Evolutionary conservation across 768 basidiomycete species (phyloP), one percentile per base, ranked within the genome.

Genomic region (Lentinula detonsa): DNA sequence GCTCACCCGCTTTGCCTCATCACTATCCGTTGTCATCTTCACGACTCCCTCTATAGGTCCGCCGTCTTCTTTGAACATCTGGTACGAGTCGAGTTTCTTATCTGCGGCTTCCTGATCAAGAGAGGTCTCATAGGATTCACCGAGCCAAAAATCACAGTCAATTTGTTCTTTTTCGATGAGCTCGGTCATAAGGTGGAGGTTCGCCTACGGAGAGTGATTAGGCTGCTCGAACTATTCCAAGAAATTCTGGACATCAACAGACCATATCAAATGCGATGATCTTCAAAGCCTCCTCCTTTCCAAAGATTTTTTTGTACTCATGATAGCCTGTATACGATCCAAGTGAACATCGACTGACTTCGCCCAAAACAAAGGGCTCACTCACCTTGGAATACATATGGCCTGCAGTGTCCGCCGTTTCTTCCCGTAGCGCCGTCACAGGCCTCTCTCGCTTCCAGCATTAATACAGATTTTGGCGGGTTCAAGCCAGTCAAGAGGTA

Each of bases 361-460:
- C n/a, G 15, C 15, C 11, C 28, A 28, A 57, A 21, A n/a, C 9
- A 55, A 7, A 54, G 39, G 11, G 65, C 52, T 39, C 15, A 67
- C 52, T 39, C 15, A 67, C 68, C 66, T 57, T 62, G 62, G 48
- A 67, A 66, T 40, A 60, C 60, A 61, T 67, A 62, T 15, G 70
- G 70, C 33, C 67, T 62, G 59, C 67, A 68, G 60, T 72, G 71
- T 6, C 71, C 71, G 1, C 68, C 71, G 55, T 72, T 72, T 39
- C 70, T 56, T 23, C 63, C 71, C 6, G 71, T 71, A 6, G 71
- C 71, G 5, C 71, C 71, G 5, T 64, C 57, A 51, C 69, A 69
- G 15, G 60, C 65, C 40, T 80, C 75, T n/a, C 80, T 61, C 15
- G 79, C 81, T 67, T 82, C 81, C 11, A 82, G 64, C 7, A 80